Evolutionary conservation across 2,329 filamentous ascomycete species (phyloP).

Genomic region (Pyricularia grisea): DNA sequence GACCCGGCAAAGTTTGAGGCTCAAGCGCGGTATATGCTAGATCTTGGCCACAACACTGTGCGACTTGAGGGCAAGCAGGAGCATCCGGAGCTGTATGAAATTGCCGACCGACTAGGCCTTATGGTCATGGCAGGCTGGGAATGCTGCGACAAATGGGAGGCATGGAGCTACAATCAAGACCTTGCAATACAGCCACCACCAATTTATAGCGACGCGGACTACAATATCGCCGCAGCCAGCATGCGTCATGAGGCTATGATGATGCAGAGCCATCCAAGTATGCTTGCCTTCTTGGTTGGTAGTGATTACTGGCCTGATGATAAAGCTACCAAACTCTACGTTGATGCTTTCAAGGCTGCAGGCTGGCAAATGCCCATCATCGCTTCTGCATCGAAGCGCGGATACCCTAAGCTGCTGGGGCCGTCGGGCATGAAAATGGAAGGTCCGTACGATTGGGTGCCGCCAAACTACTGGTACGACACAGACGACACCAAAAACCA

Average conservation of each 20-base stretch:
- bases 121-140: constrained; percentile 58
- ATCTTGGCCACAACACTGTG: constrained; percentile 54
- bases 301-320: constrained; percentile 57
- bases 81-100: constrained; percentile 48
- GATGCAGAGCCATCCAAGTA: constrained; percentile 49
- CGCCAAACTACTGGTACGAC: constrained; percentile 56
- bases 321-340: constrained; percentile 41
- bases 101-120: constrained; percentile 48
- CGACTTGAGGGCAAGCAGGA: constrained; percentile 57
- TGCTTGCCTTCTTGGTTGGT: constrained; percentile 49
- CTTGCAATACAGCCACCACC: constrained; percentile 24
- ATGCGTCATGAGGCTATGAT: constrained; percentile 52
- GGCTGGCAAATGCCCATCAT: constrained; percentile 50
- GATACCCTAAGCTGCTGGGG: constrained; percentile 39
- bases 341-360: constrained; percentile 35
- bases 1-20: constrained; percentile 33
- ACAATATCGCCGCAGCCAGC: constrained; percentile 39
- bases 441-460: constrained; percentile 58
- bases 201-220: constrained; percentile 43
- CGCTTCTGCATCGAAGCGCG: constrained; percentile 44
- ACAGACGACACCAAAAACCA: constrained; percentile 24
- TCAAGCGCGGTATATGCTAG: constrained; percentile 44
- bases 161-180: constrained; percentile 51
- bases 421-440: constrained; percentile 57
- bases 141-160: constrained; percentile 61